Conservation (phyloP, 2,329 filamentous ascomycete genomes). For the Fusarium continuum region DNA sequence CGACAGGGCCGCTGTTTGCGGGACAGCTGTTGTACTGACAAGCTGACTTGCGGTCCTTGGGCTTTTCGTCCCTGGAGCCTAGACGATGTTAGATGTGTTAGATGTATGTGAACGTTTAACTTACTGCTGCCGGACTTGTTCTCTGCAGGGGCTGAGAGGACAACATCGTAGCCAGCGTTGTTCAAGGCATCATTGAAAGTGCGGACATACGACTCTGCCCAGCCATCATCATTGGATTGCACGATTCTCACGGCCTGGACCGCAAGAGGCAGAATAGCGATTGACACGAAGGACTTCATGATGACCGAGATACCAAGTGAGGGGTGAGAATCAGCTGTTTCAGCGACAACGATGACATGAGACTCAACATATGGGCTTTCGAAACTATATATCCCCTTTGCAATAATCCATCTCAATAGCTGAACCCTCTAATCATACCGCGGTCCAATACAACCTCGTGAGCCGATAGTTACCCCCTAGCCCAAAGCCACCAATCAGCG, state of each 20-base stretch:
- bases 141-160: constrained; percentile 73
- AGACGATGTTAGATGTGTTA: constrained; percentile 1
- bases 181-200: constrained; percentile 65
- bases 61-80: constrained; percentile 62
- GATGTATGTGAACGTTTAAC: neutral
- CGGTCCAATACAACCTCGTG: constrained; percentile 29
- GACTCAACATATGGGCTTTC: neutral
- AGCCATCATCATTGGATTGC: constrained; percentile 77
- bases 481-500: constrained; percentile 30
- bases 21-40: constrained; percentile 73
- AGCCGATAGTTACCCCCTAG: constrained; percentile 3
- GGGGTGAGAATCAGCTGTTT: neutral
- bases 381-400: constrained; percentile 24
- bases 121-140: constrained; percentile 71
- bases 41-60: constrained; percentile 55
- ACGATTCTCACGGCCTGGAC: constrained; percentile 61
- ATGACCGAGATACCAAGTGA: neutral
- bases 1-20: constrained; percentile 62
- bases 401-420: constrained; percentile 34
- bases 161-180: constrained; percentile 65
- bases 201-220: constrained; percentile 74
- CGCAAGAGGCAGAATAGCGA: constrained; percentile 41
- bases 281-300: constrained; percentile 42
- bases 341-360: neutral
- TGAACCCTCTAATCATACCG: constrained; percentile 30